A percentile compares a stretch with the other conserved stretches of the same genome.
Evolutionary conservation across 768 basidiomycete genomes (phyloP).

Genomic region (Tulasnella sp.): DNA sequence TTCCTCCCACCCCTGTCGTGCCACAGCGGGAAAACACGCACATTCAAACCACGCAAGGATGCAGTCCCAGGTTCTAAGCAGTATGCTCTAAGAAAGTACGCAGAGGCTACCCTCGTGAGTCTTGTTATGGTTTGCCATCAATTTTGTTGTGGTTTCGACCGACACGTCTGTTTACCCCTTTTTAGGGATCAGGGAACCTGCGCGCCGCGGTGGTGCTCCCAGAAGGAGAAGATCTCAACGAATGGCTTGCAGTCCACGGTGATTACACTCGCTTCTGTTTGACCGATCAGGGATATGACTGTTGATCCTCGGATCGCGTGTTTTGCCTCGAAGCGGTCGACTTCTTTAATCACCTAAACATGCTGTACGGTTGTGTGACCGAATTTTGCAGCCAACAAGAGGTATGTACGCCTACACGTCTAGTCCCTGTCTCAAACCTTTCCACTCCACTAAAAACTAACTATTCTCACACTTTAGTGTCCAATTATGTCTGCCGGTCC

Average conservation of each 20-base stretch:
- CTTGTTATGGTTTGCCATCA: not conserved
- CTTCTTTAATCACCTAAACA: constrained; percentile 99
- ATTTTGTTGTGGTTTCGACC: not conserved
- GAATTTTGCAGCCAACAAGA: constrained; percentile 95
- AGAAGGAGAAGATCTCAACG: constrained; percentile 92
- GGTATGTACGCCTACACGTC: constrained; percentile 42
- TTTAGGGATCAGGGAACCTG: constrained; percentile 94
- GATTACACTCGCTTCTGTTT: constrained; percentile 20
- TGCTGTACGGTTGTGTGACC: constrained; percentile 96
- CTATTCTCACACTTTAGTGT: no score
- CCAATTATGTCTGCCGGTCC: constrained; percentile 96
- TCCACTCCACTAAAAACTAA: no score
- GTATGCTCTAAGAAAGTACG: constrained; percentile 95
- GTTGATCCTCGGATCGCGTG: not conserved
- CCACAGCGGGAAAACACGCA: constrained; percentile 72
- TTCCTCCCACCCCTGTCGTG: not conserved
- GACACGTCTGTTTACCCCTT: not conserved
- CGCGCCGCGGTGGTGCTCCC: constrained; percentile 84
- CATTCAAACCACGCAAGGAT: constrained; percentile 93
- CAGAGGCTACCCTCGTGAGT: constrained; percentile 80
- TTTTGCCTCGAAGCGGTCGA: constrained; percentile 59
- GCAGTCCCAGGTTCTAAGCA: constrained; percentile 95
- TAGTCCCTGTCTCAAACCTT: no score
- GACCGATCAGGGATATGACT: not conserved
- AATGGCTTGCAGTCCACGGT: constrained; percentile 99